A percentile compares a stretch with the other conserved stretches of the same genome.
These are phyloP conservation scores for Monosporascus sp. DNA, from an alignment of 2,329 filamentous ascomycete genomes.

Conservation along the genomic window DNA sequence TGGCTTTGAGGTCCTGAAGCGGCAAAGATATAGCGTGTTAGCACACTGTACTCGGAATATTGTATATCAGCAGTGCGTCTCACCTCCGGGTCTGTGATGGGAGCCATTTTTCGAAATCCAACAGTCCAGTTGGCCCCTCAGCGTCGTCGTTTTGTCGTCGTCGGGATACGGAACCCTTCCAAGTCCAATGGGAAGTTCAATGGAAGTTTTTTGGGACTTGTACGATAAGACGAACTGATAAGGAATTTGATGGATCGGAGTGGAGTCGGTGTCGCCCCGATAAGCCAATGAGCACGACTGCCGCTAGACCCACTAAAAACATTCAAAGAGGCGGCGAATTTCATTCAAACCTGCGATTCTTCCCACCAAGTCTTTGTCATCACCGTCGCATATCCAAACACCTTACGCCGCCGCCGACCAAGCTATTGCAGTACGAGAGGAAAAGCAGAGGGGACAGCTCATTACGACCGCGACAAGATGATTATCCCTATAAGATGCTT, in stretches of 20 bases:
- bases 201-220: constrained; percentile 17
- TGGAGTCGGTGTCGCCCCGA: too few species aligned
- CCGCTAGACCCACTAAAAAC: neutral
- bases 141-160: too few species aligned
- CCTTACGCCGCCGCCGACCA: too few species aligned
- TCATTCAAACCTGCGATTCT: too few species aligned
- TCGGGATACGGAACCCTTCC: too few species aligned
- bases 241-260: constrained; percentile 9
- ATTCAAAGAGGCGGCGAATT: neutral
- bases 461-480: constrained; percentile 54
- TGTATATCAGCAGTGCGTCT: constrained; percentile 8
- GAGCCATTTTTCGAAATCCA: constrained; percentile 16
- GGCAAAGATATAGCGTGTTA: constrained; percentile 1
- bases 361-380: constrained; percentile 1
- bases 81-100: constrained; percentile 19
- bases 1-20: constrained; percentile 30
- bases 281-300: neutral
- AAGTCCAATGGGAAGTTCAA: constrained; percentile 15
- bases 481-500: constrained; percentile 99
- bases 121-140: too few species aligned
- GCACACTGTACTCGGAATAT: too few species aligned
- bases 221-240: constrained; percentile 22
- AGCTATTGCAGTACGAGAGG: neutral
- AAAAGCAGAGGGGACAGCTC: constrained; percentile 6
- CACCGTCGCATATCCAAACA: constrained; percentile 1